A percentile compares a stretch with the other conserved stretches of the same genome.
These are phyloP conservation scores for Nigrograna mackinnonii DNA, from an alignment of 2,329 filamentous ascomycete species.

Conservation along the genomic window DNA sequence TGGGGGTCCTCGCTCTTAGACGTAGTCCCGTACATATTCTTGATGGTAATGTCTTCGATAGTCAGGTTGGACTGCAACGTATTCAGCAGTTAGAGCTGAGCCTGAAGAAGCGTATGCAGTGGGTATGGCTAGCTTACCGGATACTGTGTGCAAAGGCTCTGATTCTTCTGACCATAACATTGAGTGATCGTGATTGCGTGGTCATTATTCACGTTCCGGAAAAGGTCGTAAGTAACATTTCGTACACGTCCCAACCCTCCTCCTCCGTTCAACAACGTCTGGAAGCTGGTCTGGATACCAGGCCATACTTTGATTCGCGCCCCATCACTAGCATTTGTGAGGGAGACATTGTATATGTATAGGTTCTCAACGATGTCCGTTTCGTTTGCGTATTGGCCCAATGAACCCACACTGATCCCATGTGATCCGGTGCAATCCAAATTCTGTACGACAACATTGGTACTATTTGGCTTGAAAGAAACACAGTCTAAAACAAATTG, in stretches of 20 bases:
- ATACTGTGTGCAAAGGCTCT: conserved; percentile 63
- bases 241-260: conserved; percentile 64
- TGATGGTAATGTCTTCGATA: conserved; percentile 60
- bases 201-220: conserved; percentile 65
- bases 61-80: too few relatives aligned
- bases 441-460: conserved; percentile 69
- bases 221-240: conserved; percentile 69
- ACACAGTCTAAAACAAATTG: conserved; percentile 70
- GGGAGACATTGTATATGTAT: conserved; percentile 39
- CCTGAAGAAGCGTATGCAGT: too few relatives aligned
- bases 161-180: conserved; percentile 66
- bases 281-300: conserved; percentile 57
- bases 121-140: too few relatives aligned
- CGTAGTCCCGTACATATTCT: conserved; percentile 60
- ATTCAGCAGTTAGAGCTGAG: too few relatives aligned
- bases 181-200: conserved; percentile 68
- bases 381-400: conserved; percentile 68
- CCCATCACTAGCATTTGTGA: conserved; percentile 57
- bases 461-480: conserved; percentile 75
- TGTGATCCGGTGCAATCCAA: conserved; percentile 71
- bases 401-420: conserved; percentile 72
- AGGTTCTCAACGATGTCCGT: conserved; percentile 71
- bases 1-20: conserved; percentile 47
- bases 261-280: conserved; percentile 67
- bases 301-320: conserved; percentile 78